Base-by-base conservation (phyloP, 192 early-diverging fungal genomes). In the Umbelopsis ramanniana region DNA sequence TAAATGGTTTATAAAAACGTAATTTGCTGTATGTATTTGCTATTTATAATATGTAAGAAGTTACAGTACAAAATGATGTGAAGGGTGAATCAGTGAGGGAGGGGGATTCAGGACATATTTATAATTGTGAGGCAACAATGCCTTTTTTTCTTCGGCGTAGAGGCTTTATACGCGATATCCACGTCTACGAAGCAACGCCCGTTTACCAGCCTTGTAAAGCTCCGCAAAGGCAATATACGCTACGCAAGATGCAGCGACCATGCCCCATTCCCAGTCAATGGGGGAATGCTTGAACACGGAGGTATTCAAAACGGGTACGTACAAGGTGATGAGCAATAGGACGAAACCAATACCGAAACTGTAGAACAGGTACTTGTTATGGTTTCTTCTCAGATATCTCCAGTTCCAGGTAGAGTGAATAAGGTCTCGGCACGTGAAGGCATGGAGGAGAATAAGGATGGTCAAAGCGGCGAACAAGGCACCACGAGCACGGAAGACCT, bases 181-280 rank as follows among this genome's bases (percentile, higher is more conserved):
- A 26, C 21, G 57, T 11, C 57, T 22, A 19, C 57, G 57, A 29
- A 29, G 17, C 12, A 63, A 17, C 12, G 33, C 33, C 11, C 57
- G 57, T 15, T 63, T 63, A 37, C 29, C 57, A 37, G 33, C 35
- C 81, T 93, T 93, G 79, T 87, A 93, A 14, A 85, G n/a, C 74
- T 93, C 91, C 29, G 83, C 82, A n/a, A 87, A 23, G 12, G 83
- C 81, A 14, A 92, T 73, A 76, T 90, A 93, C 29, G 92, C 66
- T 22, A 93, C 22, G 52, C 83, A 70, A 15, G 90, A 84, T 29
- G 82, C 77, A 33, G 81, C 72, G 24, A 91, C 83, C 67, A 92
- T 80, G 45, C 87, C 89, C 92, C 92, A 93, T 79, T 92, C 91
- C 87, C 87, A 92, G 66, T 81, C 77, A 48, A 92, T 86, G n/a